Evolutionary conservation across 1,284 basidiomycete genomes (phyloP).

Genomic region (Rhizopogon parksii): DNA sequence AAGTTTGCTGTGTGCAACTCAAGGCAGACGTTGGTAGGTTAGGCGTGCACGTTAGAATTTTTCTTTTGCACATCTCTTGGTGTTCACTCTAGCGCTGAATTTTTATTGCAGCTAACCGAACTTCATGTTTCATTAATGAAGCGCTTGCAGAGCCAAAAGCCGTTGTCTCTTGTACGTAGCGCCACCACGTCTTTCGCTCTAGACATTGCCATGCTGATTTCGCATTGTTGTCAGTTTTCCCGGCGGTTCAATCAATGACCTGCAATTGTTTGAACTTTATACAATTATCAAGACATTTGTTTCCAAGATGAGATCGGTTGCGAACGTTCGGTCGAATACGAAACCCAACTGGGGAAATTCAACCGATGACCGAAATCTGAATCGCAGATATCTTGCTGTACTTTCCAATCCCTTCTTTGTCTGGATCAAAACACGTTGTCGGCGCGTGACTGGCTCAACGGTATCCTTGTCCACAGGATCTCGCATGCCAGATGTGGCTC

Average conservation of each 20-base stretch:
- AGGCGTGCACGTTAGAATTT: too few species aligned
- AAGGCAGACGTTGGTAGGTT: too few species aligned
- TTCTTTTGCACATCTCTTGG: too few species aligned
- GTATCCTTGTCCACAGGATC: conserved; percentile 2
- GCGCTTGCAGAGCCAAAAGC: conserved; percentile 1
- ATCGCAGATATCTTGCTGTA: conserved; percentile 2
- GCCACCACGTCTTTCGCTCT: not conserved
- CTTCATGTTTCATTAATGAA: not conserved
- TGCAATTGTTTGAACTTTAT: not conserved
- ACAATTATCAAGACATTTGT: not conserved
- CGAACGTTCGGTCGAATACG: not conserved
- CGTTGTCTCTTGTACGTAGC: not conserved
- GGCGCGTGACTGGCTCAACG: conserved; percentile 4
- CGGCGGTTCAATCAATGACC: not conserved
- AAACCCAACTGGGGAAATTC: not conserved
- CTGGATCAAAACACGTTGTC: conserved; percentile 2
- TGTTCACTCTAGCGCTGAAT: too few species aligned
- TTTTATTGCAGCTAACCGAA: too few species aligned
- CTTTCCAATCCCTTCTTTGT: conserved; percentile 1
- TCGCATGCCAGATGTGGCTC: conserved; percentile 5
- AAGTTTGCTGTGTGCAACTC: too few species aligned
- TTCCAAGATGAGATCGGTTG: conserved; percentile 1
- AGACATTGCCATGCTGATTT: not conserved
- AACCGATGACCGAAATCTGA: not conserved
- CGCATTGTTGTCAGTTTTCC: not conserved